Evolutionary conservation across 495 filamentous ascomycete genomes (phyloP).

Genomic region (Xylaria intraflava): DNA sequence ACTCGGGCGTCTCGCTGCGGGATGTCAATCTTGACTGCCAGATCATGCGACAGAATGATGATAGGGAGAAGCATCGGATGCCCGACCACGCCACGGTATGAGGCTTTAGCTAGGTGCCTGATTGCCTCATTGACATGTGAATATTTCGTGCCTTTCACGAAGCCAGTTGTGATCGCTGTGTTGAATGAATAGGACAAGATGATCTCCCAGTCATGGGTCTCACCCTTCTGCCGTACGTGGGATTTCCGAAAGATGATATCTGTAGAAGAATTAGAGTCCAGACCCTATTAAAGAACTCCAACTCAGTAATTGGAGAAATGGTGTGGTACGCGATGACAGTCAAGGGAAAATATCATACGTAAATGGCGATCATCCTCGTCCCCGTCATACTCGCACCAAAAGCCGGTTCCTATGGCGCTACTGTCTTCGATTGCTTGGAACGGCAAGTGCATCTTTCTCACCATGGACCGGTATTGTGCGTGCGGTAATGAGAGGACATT

Average conservation of each 20-base stretch:
- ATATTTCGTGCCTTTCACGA: conserved; percentile 46
- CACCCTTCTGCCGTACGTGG: conserved; percentile 50
- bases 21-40: conserved; percentile 40
- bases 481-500: conserved; percentile 37
- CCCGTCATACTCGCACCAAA: conserved; percentile 48
- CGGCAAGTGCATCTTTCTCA: conserved; percentile 37
- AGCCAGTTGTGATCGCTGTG: conserved; percentile 45
- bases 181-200: conserved; percentile 49
- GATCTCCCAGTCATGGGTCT: conserved; percentile 50
- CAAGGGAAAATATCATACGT: conserved; percentile 28
- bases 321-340: background rate
- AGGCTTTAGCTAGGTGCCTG: conserved; percentile 38
- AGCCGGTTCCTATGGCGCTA: conserved; percentile 48
- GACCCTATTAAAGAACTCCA: background rate
- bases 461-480: conserved; percentile 31
- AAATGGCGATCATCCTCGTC: conserved; percentile 45
- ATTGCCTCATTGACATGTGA: conserved; percentile 42
- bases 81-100: conserved; percentile 38
- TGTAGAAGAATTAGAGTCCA: conserved; percentile 15
- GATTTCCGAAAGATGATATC: conserved; percentile 52
- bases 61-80: conserved; percentile 49
- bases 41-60: conserved; percentile 47
- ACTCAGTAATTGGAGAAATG: background rate
- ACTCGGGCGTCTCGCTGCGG: conserved; percentile 52
- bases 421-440: conserved; percentile 45